Evolutionary conservation across 129 eudicot genomes (phyloP), one percentile per base, ranked within the genome.

Genomic region (Arctium lappa): DNA sequence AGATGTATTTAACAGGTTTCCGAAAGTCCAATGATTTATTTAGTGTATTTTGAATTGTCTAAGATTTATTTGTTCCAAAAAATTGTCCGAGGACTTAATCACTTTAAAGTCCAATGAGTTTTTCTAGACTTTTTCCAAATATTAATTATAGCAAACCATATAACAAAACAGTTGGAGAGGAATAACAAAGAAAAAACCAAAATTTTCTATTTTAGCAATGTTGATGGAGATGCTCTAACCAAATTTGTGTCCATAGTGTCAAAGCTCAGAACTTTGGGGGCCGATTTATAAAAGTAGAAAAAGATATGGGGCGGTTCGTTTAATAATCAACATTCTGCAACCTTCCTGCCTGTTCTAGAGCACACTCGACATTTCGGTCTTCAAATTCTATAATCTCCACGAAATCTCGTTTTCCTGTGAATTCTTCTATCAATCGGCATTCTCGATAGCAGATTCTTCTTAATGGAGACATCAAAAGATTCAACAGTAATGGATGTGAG

Each of bases 401-500:
- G 75, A 65, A 32, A 22, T 37, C 37, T 6, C 10, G 40, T 37
- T 39, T 65, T 42, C 53, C 56, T 33, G 60, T 32, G 22, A 62
- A 74, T 31, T 15, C 77, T 22, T 73, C 60, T 30, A 10, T 15
- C 70, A 68, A 46, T 65, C 34, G 44, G 44, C 74, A 32, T 48
- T 2, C 29, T 32, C 36, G 53, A 81, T 72, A 83, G 16, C 42
- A 73, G 46, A 71, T 36, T 50, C n/a, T 36, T 50, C n/a, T 38
- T n/a, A 70, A 84, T 72, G 83, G 75, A 60, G 22, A 72, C 76
- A 50, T 79, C 80, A 73, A 42, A 53, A 37, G 77, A 80, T 50
- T 8, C 80, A 66, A 30, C 77, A 46, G 73, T 87, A 13, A 84
- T 84, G 69, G 95, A 92, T 56, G 98, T 94, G 32, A 76, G 92